Evolutionary conservation across 1,139 yeast genomes (phyloP).

Genomic region (Suhomyces guaymorum): DNA sequence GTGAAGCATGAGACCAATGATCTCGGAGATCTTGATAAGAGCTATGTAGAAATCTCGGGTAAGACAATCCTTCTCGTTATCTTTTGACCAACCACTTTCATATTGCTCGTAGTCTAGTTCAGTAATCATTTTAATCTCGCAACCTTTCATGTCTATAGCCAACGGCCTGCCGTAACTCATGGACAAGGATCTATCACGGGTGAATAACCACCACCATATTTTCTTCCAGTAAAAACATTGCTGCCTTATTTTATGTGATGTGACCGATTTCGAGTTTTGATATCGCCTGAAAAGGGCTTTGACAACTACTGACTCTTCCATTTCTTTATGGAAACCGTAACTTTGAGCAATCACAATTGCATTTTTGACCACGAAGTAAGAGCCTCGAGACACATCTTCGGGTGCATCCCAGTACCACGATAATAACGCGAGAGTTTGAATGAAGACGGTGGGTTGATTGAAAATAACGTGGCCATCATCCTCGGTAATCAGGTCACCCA

Average conservation of each 20-base stretch:
- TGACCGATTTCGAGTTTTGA: constrained; percentile 1
- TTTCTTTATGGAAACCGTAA: constrained; percentile 15
- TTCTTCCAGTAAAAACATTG: constrained; percentile 13
- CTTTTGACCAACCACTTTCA: constrained; percentile 11
- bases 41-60: constrained; percentile 13
- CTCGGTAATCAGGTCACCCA: constrained; percentile 12
- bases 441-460: constrained; percentile 16
- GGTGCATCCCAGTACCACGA: constrained; percentile 20
- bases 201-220: constrained; percentile 19
- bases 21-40: constrained; percentile 13
- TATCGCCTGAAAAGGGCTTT: constrained; percentile 2
- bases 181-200: constrained; percentile 15
- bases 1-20: constrained; percentile 13
- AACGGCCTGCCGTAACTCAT: constrained; percentile 18
- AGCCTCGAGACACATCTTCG: constrained; percentile 14
- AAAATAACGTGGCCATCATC: constrained; percentile 18
- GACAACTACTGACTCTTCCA: constrained; percentile 6
- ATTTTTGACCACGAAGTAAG: constrained; percentile 8
- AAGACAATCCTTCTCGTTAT: constrained; percentile 7
- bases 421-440: constrained; percentile 14
- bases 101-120: constrained; percentile 13
- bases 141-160: constrained; percentile 8
- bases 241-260: constrained; percentile 9
- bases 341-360: constrained; percentile 14
- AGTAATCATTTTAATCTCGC: constrained; percentile 9